A percentile compares a stretch with the other conserved stretches of the same genome.
These are phyloP conservation scores for Paecilomyces niveus DNA, from an alignment of 2,329 filamentous ascomycete species.

Conservation along the genomic window DNA sequence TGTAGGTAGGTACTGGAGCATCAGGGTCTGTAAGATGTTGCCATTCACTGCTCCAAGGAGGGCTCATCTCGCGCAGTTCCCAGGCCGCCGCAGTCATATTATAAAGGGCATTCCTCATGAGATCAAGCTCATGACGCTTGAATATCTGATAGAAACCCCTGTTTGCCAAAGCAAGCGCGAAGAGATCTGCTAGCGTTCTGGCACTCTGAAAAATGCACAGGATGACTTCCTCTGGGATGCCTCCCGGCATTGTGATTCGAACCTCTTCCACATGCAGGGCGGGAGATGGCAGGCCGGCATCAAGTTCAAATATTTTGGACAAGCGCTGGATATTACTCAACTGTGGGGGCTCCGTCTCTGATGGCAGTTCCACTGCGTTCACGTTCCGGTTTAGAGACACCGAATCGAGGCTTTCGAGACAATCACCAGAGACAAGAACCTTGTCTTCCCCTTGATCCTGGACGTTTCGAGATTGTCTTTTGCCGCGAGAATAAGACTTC, in stretches of 20 bases:
- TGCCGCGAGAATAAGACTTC: background rate
- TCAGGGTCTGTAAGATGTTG: constrained; percentile 37
- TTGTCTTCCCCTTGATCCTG: background rate
- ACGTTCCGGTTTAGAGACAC: background rate
- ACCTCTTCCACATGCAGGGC: constrained; percentile 6
- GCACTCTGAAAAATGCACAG: constrained; percentile 45
- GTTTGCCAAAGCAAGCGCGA: constrained; percentile 48
- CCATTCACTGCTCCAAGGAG: constrained; percentile 41
- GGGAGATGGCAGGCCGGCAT: constrained; percentile 17
- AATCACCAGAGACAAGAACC: background rate
- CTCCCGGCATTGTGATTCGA: constrained; percentile 30
- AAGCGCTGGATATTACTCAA: background rate
- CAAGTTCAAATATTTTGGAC: constrained; percentile 26
- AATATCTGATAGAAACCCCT: constrained; percentile 52
- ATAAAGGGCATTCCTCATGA: constrained; percentile 46
- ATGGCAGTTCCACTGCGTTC: background rate
- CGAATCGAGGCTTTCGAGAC: background rate
- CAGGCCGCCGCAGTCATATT: constrained; percentile 52
- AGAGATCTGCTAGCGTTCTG: constrained; percentile 47
- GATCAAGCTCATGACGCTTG: constrained; percentile 48
- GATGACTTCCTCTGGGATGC: constrained; percentile 44
- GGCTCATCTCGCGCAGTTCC: constrained; percentile 54
- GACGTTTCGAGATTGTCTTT: background rate
- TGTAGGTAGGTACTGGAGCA: constrained; percentile 46
- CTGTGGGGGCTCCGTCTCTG: background rate